Evolutionary conservation across 257 asterid genomes (phyloP), one percentile per base, ranked within the genome.

Genomic region (Cordia subcordata): DNA sequence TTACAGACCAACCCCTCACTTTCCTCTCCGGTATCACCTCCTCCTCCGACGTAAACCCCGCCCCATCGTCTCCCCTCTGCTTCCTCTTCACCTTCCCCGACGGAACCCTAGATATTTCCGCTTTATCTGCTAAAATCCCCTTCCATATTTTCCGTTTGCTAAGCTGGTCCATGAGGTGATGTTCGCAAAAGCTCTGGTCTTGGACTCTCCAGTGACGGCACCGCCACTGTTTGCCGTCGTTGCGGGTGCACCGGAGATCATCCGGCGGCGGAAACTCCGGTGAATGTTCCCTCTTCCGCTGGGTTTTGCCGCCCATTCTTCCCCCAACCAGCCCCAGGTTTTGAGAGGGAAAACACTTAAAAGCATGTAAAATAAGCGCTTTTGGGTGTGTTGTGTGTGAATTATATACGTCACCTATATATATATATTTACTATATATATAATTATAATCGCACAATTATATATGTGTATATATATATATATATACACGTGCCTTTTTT

Each of bases 1-100:
- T 27, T 15, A 15, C 21, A 53, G 16, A 5, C 58, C 38, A 53
- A 8, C 21, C 27, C 62, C 63, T 53, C 55, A 3, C 39, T 60
- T 75, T 77, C 70, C 72, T 67, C 65, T 21, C 12, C 51, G 69
- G 73, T 54, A 58, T 16, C 44, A 55, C 74, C 70, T 68, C 76
- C 15, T 70, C 75, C 33, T 60, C 1, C 8, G 68, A 58, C 51
- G 20, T 10, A 42, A 11, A 11, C 47, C 10, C 47, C 47, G 10
- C 71, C 47, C 42, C 66, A 12, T 18, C 65, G 18, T 18, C 55
- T 14, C 49, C 45, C 35, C 51, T 61, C 38, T 12, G 38, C 53
- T 5, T 40, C 62, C 60, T 35, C 68, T 50, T 69, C n/a, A 5
- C 10, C 49, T 0, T 57, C 12, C 46, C 49, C 8, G 58, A 18